phyloP scores from a whole-genome alignment of 208 protist species.

The Trichomonas tenax region DNA sequence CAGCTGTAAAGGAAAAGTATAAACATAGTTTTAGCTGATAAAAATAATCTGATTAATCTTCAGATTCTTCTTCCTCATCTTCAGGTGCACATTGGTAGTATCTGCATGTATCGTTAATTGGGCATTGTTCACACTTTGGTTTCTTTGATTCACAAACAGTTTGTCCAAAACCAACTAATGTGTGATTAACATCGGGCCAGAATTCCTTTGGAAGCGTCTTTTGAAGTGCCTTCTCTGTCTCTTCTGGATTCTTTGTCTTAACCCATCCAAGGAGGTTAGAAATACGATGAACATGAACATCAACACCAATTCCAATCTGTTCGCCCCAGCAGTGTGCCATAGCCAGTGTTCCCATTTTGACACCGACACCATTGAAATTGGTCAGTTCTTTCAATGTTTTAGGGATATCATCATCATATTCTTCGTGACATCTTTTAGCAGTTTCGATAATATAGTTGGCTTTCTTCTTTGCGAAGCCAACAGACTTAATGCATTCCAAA shows the following conservation, averaged over 20 bases:
- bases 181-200: not conserved
- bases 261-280: not conserved
- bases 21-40: too few species aligned
- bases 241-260: not conserved
- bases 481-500: not conserved
- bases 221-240: not conserved
- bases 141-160: not conserved
- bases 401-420: not conserved
- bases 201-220: not conserved
- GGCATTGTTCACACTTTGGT: not conserved
- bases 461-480: not conserved
- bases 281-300: conserved; percentile 21
- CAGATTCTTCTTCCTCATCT: not conserved
- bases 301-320: conserved; percentile 16
- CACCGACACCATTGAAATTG: not conserved
- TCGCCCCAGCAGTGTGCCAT: not conserved
- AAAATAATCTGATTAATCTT: not conserved
- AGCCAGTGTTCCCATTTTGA: not conserved
- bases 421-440: not conserved
- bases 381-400: not conserved
- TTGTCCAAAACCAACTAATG: conserved; percentile 19
- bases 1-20: too few species aligned
- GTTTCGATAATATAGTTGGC: not conserved
- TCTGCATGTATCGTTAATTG: not conserved
- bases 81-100: not conserved